Evolutionary conservation across 441 rosid genomes (phyloP).

Genomic region (Iberis amara): DNA sequence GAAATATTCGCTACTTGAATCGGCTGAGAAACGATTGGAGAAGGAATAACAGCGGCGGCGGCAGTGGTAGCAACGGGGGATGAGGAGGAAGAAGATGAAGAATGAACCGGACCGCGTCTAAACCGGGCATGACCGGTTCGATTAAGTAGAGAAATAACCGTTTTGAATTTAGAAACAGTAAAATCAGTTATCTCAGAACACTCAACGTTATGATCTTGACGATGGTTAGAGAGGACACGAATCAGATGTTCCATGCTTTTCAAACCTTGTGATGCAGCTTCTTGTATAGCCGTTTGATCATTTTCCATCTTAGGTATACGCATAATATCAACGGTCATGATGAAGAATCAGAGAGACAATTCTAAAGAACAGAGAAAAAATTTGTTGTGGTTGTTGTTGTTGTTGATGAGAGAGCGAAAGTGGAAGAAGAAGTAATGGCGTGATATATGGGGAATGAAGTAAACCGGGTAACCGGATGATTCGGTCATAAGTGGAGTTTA

Average conservation of each 20-base stretch:
- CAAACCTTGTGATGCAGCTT: slow-evolving; percentile 78
- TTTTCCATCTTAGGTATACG: slow-evolving; percentile 51
- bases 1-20: slow-evolving; percentile 22
- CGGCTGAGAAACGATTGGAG: slow-evolving; percentile 24
- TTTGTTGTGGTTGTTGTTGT: not conserved
- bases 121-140: slow-evolving; percentile 92
- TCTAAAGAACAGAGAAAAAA: slow-evolving; percentile 7
- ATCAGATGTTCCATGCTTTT: slow-evolving; percentile 79
- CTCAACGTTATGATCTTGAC: slow-evolving; percentile 32
- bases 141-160: slow-evolving; percentile 64
- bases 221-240: slow-evolving; percentile 50
- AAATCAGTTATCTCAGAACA: slow-evolving; percentile 58
- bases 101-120: slow-evolving; percentile 64
- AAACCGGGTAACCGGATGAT: slow-evolving; percentile 40
- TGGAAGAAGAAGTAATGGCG: not conserved
- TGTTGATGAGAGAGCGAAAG: slow-evolving; percentile 16
- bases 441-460: slow-evolving; percentile 33
- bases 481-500: not conserved
- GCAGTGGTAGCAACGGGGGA: slow-evolving; percentile 7
- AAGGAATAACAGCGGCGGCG: not conserved
- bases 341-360: not conserved
- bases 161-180: slow-evolving; percentile 73
- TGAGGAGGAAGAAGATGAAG: slow-evolving; percentile 28
- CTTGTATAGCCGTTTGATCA: slow-evolving; percentile 68
- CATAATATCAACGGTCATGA: slow-evolving; percentile 68